Evolutionary conservation across 768 basidiomycete species (phyloP).

Genomic region (Tylopilus balloui): DNA sequence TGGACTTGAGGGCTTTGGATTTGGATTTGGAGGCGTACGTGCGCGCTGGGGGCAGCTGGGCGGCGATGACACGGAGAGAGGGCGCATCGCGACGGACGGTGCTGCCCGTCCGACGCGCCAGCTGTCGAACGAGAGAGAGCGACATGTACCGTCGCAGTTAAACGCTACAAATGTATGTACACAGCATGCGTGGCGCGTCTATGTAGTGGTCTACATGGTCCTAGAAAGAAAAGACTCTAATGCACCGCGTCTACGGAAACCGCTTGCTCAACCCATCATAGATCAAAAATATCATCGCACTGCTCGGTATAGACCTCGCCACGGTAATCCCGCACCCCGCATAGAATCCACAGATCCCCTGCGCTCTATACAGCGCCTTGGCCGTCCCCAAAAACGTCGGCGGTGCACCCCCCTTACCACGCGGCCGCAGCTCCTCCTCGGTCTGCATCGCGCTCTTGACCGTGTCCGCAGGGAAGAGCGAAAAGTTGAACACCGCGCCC

Average conservation of each 20-base stretch:
- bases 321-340: constrained; percentile 92
- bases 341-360: constrained; percentile 83
- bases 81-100: neutral
- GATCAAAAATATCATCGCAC: constrained; percentile 89
- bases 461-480: constrained; percentile 94
- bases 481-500: constrained; percentile 78
- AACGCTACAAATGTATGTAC: neutral
- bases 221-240: neutral
- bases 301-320: constrained; percentile 78
- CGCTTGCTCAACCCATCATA: constrained; percentile 70
- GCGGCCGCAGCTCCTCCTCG: constrained; percentile 75
- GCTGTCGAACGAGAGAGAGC: constrained; percentile 5
- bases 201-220: too few relatives aligned
- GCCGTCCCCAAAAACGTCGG: constrained; percentile 55
- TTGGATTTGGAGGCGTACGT: constrained; percentile 30
- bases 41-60: constrained; percentile 5
- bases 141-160: constrained; percentile 4
- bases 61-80: neutral
- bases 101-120: neutral
- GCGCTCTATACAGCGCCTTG: constrained; percentile 63
- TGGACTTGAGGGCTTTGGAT: constrained; percentile 36
- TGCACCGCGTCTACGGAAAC: constrained; percentile 40
- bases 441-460: constrained; percentile 96
- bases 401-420: constrained; percentile 29
- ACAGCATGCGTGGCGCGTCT: too few relatives aligned